Conservation (phyloP, 495 filamentous ascomycete species). For the Aspergillus steynii region DNA sequence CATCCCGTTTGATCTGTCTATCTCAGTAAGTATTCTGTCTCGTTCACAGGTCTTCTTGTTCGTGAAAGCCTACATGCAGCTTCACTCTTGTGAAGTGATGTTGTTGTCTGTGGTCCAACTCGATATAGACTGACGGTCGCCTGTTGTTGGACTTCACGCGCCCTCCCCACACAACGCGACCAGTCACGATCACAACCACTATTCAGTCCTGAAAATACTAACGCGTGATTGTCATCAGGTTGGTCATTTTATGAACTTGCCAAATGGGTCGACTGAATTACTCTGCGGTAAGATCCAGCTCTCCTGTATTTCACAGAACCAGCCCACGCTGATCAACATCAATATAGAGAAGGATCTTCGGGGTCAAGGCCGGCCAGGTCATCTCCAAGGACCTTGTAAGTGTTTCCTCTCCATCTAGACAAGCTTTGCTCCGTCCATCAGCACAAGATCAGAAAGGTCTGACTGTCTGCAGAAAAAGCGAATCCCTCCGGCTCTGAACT, state of each 20-base stretch:
- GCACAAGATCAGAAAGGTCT: conserved; percentile 13
- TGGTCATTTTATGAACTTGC: background rate
- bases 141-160: background rate
- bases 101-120: background rate
- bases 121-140: background rate
- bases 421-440: background rate
- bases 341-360: conserved; percentile 42
- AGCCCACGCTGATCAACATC: background rate
- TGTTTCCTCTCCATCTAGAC: conserved; percentile 10
- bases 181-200: background rate
- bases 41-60: background rate
- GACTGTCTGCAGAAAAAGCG: conserved; percentile 34
- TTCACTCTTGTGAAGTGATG: background rate
- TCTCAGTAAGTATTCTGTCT: background rate
- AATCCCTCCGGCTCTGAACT: conserved; percentile 33
- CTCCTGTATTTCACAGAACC: background rate
- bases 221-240: background rate
- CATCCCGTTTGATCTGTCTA: background rate
- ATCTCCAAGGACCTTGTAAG: conserved; percentile 47
- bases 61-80: background rate
- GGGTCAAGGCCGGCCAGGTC: conserved; percentile 44
- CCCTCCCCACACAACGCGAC: background rate
- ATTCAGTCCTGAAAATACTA: background rate
- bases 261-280: conserved; percentile 45
- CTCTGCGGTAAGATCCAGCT: conserved; percentile 29